Base-by-base conservation (phyloP, 139 green algal genomes). In the Chloropicon primus region DNA sequence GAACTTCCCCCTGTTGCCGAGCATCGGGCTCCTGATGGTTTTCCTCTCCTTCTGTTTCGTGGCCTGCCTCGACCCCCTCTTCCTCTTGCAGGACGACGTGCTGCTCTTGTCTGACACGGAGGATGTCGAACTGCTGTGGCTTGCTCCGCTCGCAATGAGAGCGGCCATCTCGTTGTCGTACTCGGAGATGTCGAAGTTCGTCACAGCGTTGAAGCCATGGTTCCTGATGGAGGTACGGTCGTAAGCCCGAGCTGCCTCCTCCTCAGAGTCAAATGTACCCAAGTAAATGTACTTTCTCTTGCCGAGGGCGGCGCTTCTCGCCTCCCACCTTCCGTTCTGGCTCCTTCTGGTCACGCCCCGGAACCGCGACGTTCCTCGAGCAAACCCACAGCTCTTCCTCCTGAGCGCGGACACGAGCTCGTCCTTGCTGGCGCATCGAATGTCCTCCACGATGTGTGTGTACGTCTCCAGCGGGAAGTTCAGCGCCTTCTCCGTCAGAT, bases 201-300 rank as follows among this genome's bases (percentile, higher is more conserved):
- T 26, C 3, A 74, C 71, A 3, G 71, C 71, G 23, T 27, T 74
- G 3, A 28, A 5, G 71, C 71, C 24, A 5, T 27, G 23, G 71
- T 74, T 26, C 71, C 23, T 28, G 2, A 85, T 22, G 1, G 82
- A 78, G 22, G 84, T 81, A 2, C 27, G 25, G 41, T 88, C 84
- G 72, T 87, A 88, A 0, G 76, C 82, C 1, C 24, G 5, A 0
- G 84, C 84, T 2, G 85, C 85, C 2, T 84, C 77, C 79, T 85
- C 78, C 78, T 87, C 78, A 1, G 83, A 84, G 75, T 83, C 76
- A 28, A 83, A 86, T 26, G 84, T 78, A 2, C 85, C 85, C 2
- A 89, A 75, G 79, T 89, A 88, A 2, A 80, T 24, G 76, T 88
- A 89, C 24, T 72, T 78, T 5, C 74, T 62, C 10, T 17, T 62